Percentiles rank a stretch among this genome's conserved stretches.
phyloP scores from a whole-genome alignment of 1,284 basidiomycete species.

The Cutaneotrichosporon mucoides region DNA sequence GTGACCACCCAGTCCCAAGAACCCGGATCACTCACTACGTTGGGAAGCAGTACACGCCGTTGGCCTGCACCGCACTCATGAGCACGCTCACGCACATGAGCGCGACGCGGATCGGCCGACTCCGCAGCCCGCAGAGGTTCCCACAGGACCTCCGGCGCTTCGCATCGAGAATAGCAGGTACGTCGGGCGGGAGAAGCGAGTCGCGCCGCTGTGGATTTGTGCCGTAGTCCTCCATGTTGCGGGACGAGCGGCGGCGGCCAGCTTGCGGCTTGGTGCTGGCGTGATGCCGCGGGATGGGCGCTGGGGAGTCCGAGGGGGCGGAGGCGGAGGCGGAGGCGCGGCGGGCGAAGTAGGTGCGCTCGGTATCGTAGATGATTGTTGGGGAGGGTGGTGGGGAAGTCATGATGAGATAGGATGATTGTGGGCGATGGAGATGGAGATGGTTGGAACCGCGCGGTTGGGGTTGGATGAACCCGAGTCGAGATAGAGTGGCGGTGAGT shows the following conservation, averaged over 20 bases:
- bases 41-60: conserved; percentile 51
- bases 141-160: conserved; percentile 23
- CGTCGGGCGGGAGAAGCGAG: conserved; percentile 26
- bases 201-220: background rate
- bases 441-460: too few relatives aligned
- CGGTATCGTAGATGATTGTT: conserved; percentile 9
- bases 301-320: background rate
- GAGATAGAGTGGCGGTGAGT: background rate
- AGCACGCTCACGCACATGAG: conserved; percentile 40
- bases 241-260: background rate
- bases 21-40: conserved; percentile 34
- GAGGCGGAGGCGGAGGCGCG: background rate
- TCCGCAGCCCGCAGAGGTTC: background rate
- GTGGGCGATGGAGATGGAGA: background rate
- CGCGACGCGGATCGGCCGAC: conserved; percentile 23
- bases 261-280: background rate
- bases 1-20: too few relatives aligned
- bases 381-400: conserved; percentile 3
- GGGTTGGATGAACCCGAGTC: background rate
- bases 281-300: background rate
- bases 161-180: conserved; percentile 24
- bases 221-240: background rate
- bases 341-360: conserved; percentile 1
- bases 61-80: conserved; percentile 42
- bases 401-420: background rate